Evolutionary conservation across 495 filamentous ascomycete genomes (phyloP), one percentile per base, ranked within the genome.

Genomic region (Trichoderma orchidacearum): DNA sequence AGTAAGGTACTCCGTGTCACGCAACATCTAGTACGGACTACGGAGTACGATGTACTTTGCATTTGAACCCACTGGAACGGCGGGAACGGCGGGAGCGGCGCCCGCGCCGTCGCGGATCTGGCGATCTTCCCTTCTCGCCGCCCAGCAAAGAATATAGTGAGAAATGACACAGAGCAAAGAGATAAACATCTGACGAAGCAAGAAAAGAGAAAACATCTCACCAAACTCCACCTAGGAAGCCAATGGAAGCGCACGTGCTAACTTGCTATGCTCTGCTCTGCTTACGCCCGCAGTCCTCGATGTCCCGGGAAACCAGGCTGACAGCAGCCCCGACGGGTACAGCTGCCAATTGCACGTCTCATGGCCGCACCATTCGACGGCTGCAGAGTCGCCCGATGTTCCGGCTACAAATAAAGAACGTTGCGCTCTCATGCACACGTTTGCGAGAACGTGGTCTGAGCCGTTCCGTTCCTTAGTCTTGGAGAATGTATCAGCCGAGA

Each of bases 391-490:
- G 0, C 58, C 70, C 5, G 63, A 69, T 1, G 61, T 80, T 11
- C 79, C 82, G 0, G 25, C 53, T 0, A 63, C 61, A 1, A 71
- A 71, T 31, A 18, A 50, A 4, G 80, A 71, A 13, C 64, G 75
- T 9, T 53, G 85, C 1, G 59, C 60, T 32, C 60, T 83, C 51
- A 77, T 86, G 68, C 79, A 80, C 48, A 63, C 51, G 13, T 61
- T 83, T 25, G 78, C 79, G 0, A 61, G 62, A 0, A 72, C 71
- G 13, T 85, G 82, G 73, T 73, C 74, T 0, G 74, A 82, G 53
- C 80, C 80, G 4, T 81, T 86, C 57, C 71, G 66, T 11, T 66
- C 68, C 0, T 57, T 77, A 1, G 68, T 81, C 3, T 25, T 48
- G 7, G 65, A 70, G 25, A 53, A 66, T 1, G 69, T 85, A 18